Evolutionary conservation across 345 rosid genomes (phyloP).

Genomic region (Conringia planisiliqua): DNA sequence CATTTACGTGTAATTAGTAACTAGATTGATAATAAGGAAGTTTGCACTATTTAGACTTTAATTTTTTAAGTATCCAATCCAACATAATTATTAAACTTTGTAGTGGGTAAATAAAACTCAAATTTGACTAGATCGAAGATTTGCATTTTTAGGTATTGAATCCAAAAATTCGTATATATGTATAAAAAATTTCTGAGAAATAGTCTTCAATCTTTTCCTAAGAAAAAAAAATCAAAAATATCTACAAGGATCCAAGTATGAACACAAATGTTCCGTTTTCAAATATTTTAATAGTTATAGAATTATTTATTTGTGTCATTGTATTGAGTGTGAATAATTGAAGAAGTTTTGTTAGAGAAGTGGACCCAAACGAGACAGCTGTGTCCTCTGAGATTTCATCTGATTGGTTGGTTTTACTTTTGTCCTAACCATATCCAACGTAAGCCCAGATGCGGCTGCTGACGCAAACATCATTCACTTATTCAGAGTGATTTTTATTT

Average conservation of each 20-base stretch:
- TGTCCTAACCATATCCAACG: slow-evolving; percentile 40
- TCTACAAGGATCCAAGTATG: slow-evolving; percentile 22
- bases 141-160: not conserved
- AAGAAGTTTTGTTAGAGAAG: slow-evolving; percentile 31
- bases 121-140: not conserved
- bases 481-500: not conserved
- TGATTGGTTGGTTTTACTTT: slow-evolving; percentile 37
- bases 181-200: not conserved
- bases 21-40: not conserved
- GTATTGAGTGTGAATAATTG: slow-evolving; percentile 26
- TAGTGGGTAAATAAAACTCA: not conserved
- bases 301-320: slow-evolving; percentile 9
- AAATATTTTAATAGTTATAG: not conserved
- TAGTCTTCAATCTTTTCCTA: not conserved
- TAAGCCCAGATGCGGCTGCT: slow-evolving; percentile 31
- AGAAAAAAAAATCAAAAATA: not conserved
- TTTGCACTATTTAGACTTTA: not conserved
- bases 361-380: slow-evolving; percentile 39
- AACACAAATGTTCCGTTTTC: slow-evolving; percentile 26
- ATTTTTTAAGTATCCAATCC: not conserved
- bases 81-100: not conserved
- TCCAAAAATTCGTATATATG: not conserved
- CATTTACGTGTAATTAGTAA: not conserved
- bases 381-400: slow-evolving; percentile 27
- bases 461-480: slow-evolving; percentile 21